These are phyloP conservation scores for Polygonum maritimum DNA, from an alignment of 148 eudicot genomes.

Conservation along the genomic window DNA sequence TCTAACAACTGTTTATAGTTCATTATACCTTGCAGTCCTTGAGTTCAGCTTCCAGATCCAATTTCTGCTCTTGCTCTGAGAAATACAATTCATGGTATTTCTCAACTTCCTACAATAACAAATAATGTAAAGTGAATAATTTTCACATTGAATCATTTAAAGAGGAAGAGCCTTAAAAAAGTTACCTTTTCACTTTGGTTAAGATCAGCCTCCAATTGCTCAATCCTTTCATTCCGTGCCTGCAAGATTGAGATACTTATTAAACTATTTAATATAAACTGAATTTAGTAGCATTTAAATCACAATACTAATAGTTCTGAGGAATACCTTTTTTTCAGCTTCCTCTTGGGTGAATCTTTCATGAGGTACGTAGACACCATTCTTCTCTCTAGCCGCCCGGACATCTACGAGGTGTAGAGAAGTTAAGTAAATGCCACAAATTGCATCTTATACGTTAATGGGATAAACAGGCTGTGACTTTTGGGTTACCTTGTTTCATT, in stretches of 20 bases:
- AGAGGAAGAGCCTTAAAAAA: not conserved
- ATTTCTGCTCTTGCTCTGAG: conserved; percentile 64
- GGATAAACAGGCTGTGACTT: not conserved
- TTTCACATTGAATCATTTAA: not conserved
- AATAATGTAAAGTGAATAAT: conserved; percentile 6
- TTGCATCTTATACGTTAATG: not conserved
- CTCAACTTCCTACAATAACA: conserved; percentile 43
- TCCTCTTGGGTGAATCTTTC: conserved; percentile 75
- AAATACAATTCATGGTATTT: conserved; percentile 54
- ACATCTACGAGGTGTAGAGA: conserved; percentile 37
- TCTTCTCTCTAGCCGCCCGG: conserved; percentile 84
- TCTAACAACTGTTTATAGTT: not conserved
- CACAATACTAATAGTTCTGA: not conserved
- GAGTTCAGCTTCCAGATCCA: conserved; percentile 50
- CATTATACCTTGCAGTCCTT: conserved; percentile 57
- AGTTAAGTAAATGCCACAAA: not conserved
- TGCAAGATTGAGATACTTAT: conserved; percentile 15
- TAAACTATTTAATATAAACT: not conserved
- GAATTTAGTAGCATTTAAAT: not conserved
- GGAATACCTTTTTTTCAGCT: conserved; percentile 69
- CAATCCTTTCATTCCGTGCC: conserved; percentile 66
- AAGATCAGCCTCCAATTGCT: conserved; percentile 71
- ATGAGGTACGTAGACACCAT: conserved; percentile 75
- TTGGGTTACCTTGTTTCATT: conserved; percentile 72
- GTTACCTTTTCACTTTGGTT: conserved; percentile 48